Conservation (phyloP, 768 basidiomycete genomes). For the Suillus sp. region DNA sequence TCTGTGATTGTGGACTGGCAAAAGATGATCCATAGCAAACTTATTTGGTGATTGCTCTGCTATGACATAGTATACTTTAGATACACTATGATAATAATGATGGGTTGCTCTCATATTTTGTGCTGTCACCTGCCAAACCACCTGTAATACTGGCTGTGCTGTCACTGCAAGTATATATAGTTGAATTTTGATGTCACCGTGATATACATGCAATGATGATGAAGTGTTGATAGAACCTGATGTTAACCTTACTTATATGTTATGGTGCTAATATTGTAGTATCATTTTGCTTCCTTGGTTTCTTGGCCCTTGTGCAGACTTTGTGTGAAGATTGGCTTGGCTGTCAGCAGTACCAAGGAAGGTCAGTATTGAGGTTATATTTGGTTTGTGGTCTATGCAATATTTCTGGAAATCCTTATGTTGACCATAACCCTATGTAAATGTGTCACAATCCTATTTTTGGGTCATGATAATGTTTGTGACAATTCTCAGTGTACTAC, state of each 20-base stretch:
- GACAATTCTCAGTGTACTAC: background rate
- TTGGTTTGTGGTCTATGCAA: background rate
- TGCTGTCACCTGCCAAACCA: no score
- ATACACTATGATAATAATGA: background rate
- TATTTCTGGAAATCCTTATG: background rate
- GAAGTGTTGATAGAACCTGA: background rate
- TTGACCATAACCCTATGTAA: background rate
- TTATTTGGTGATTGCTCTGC: constrained; percentile 11
- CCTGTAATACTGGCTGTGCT: no score
- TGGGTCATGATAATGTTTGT: background rate
- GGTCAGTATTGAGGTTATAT: background rate
- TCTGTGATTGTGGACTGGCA: constrained; percentile 13
- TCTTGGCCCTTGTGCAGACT: no score
- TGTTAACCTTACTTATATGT: background rate
- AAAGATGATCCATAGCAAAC: constrained; percentile 7
- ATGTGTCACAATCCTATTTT: constrained; percentile 3
- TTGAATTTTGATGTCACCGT: background rate
- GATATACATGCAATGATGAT: background rate
- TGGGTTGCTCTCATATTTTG: background rate
- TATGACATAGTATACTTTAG: background rate
- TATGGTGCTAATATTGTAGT: no score
- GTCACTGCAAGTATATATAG: background rate
- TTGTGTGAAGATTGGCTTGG: no score
- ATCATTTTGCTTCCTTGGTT: no score
- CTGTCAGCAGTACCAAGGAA: no score